phyloP scores from a whole-genome alignment of 257 asterid species.

The Salvia splendens region DNA sequence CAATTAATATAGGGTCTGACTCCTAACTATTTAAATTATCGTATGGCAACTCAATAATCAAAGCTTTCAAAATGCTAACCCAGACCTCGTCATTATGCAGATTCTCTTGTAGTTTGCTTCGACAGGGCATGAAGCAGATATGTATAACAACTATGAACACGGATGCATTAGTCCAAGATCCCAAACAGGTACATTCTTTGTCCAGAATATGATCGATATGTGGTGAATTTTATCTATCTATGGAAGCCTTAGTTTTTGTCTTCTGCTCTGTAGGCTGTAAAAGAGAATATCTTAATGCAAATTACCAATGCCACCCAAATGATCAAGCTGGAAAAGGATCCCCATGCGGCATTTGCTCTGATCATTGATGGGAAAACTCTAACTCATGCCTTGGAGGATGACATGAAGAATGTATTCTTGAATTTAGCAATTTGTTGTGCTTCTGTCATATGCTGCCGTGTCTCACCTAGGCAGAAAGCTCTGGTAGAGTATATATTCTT shows the following conservation, averaged over 20 bases:
- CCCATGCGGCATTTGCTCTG: constrained; percentile 94
- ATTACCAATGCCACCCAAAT: constrained; percentile 84
- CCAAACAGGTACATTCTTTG: constrained; percentile 55
- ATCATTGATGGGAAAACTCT: constrained; percentile 94
- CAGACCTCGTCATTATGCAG: constrained; percentile 47
- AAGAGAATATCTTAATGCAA: constrained; percentile 82
- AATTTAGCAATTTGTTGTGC: constrained; percentile 87
- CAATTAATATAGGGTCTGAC: constrained; percentile 89
- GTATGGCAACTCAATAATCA: constrained; percentile 23
- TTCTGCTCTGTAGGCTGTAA: constrained; percentile 59
- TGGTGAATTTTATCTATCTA: constrained; percentile 30
- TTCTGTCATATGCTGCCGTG: constrained; percentile 99
- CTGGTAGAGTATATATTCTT: constrained; percentile 52
- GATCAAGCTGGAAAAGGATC: constrained; percentile 89
- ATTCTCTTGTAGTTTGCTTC: constrained; percentile 94
- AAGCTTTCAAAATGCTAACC: constrained; percentile 24
- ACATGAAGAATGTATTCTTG: constrained; percentile 78
- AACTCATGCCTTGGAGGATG: constrained; percentile 78
- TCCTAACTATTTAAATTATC: constrained; percentile 21
- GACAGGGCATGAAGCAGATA: constrained; percentile 96
- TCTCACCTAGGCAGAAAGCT: constrained; percentile 98
- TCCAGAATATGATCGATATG: constrained; percentile 23
- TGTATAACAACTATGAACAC: constrained; percentile 53
- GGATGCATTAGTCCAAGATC: constrained; percentile 56
- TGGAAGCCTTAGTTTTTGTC: constrained; percentile 30